Conservation (phyloP, 176 grass and related monocot species). For the Rhynchospora tenuis region DNA sequence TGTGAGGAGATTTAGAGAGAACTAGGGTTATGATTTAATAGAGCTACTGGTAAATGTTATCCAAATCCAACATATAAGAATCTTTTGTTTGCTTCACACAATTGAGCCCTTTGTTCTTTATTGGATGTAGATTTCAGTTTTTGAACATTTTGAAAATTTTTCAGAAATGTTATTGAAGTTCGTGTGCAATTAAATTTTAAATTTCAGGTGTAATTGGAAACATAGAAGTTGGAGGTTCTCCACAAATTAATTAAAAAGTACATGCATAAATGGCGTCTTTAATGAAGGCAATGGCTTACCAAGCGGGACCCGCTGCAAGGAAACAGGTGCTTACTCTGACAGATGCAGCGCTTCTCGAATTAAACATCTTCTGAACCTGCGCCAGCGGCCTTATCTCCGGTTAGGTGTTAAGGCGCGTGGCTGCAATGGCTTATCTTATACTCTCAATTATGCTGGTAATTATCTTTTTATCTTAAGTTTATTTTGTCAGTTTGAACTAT, state of each 20-base stretch:
- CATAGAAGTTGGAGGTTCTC: not conserved
- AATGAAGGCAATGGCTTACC: constrained; percentile 44
- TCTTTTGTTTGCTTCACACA: too few relatives aligned
- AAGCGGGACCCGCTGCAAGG: constrained; percentile 27
- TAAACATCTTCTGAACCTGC: constrained; percentile 56
- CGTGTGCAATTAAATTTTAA: not conserved
- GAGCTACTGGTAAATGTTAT: not conserved
- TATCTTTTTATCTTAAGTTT: too few relatives aligned
- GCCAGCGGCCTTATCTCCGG: constrained; percentile 53
- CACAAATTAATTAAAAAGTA: not conserved
- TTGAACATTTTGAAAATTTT: too few relatives aligned
- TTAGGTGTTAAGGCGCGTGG: constrained; percentile 80
- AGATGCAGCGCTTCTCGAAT: constrained; percentile 47
- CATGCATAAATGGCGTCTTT: constrained; percentile 19
- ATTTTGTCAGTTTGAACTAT: too few relatives aligned
- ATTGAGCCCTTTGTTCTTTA: not conserved
- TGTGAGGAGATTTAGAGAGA: not conserved
- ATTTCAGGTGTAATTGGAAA: constrained; percentile 14
- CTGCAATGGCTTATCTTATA: constrained; percentile 89
- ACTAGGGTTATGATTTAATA: not conserved
- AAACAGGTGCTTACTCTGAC: constrained; percentile 63
- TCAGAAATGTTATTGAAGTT: too few relatives aligned
- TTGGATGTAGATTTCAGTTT: not conserved
- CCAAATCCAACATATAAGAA: too few relatives aligned
- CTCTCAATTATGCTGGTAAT: constrained; percentile 81